Base-by-base conservation (phyloP, 1,284 basidiomycete genomes). In the Ceratorhiza oryzae-sativae region DNA sequence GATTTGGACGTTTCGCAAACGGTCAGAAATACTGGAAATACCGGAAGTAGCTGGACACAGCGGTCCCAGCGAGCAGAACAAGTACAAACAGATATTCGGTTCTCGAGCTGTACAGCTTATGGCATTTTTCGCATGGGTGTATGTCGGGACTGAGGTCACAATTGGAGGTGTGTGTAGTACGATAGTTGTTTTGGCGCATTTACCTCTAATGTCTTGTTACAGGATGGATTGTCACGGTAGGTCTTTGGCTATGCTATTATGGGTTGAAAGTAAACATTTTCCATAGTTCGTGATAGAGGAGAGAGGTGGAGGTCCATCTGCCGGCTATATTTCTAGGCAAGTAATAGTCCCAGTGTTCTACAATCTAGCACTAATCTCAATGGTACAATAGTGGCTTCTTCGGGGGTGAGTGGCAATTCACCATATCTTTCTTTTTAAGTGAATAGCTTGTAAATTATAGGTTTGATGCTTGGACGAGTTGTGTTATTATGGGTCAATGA, bases 251-350 rank as follows among this genome's bases (percentile, higher is more conserved):
- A 9, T 2, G 27, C 18, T 13, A 53, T 12, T 10, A 12, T 30
- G 25, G 30, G 2, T 3, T 9, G 12, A 13, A 53, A 3, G 10
- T 51, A 27, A 56, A 13, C 8, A 34, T 36, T n/a, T 15, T 27
- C 20, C 25, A 10, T 53, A 65, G 62, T 68, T 46, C 49, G 51
- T 15, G 18, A 75, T 77, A 49, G 68, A 80, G 42, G 78, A 78
- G 73, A 78, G 80, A 12, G 76, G 77, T 32, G 80, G 80, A 20
- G 78, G 77, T 49, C 76, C 80, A 1, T 79, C 72, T 41, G 76
- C 80, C 13, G 80, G 81, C 0, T 81, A 81, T 71, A 80, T 82
- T 56, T 81, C 81, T 13, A 60, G 58, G 58, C n/a, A 60, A 27
- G 58, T 60, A 60, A 6, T n/a, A n/a, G n/a, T n/a, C n/a, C n/a